Evolutionary conservation across 2,329 filamentous ascomycete species (phyloP), one percentile per base, ranked within the genome.

Genomic region (Clonostachys solani): DNA sequence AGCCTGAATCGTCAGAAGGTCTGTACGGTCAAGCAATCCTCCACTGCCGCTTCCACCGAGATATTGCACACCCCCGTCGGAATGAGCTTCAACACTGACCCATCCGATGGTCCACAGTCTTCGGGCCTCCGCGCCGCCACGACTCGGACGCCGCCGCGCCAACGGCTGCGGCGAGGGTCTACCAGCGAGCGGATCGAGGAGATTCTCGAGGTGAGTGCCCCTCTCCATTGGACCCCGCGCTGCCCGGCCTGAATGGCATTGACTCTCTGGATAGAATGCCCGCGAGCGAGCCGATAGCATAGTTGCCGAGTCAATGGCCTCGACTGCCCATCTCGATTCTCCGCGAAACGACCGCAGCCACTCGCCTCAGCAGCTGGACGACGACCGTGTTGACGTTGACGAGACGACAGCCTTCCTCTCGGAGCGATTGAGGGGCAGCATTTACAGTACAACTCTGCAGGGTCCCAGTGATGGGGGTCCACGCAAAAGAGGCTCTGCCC

Each of bases 131-230:
- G 47, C n/a, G 29, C 40, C 41, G 33, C 43, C 9, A 35, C 10
- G 29, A 33, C 36, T 19, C 23, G 41, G 16, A 13, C 12, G 13
- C 8, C 29, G 12, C 15, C 15, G 5, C 50, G 51, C 34, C 53
- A 57, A 33, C 54, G 60, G 33, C 60, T 58, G 35, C 19, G 47
- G 36, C 44, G 47, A 13, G 43, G 42, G 17, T 67, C 68, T 23
- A 65, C 60, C 9, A 65, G 61, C 49, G 68, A 68, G 47, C 71
- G 71, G 45, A 64, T 76, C 52, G 64, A 66, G 50, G 67, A 67
- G 49, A 74, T 76, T 47, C 64, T 76, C 48, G 67, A 76, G 66
- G 73, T 75, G 59, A 56, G 69, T 59, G 17, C 36, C 38, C 45
- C 10, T 45, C 35, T 41, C 33, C 17, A 35, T 15, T 40, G 9